Conservation (phyloP, 2,329 filamentous ascomycete species). For the Alternaria gaisen region DNA sequence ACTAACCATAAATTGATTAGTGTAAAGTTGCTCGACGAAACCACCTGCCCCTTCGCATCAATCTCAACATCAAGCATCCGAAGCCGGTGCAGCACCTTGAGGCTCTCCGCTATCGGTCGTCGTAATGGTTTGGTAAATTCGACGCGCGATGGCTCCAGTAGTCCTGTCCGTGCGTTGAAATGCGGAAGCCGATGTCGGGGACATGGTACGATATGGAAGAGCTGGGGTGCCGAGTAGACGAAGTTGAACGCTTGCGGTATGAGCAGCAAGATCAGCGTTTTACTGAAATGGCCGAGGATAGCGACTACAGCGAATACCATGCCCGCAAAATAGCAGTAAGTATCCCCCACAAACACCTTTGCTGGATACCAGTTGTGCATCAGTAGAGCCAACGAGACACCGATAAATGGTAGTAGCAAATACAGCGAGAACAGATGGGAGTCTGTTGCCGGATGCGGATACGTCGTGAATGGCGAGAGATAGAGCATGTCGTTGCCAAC, state of each 20-base stretch:
- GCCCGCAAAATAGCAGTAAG: constrained; percentile 98
- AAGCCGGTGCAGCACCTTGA: constrained; percentile 75
- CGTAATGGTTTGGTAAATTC: constrained; percentile 76
- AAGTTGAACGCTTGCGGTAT: constrained; percentile 98
- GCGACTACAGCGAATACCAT: constrained; percentile 99
- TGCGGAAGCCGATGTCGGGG: constrained; percentile 89
- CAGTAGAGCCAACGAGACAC: constrained; percentile 86
- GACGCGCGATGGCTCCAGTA: constrained; percentile 87
- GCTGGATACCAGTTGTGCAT: constrained; percentile 96
- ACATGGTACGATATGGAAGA: constrained; percentile 90
- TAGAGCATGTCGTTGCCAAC: constrained; percentile 89
- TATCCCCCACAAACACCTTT: constrained; percentile 95
- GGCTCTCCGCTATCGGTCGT: constrained; percentile 65
- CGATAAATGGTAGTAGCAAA: constrained; percentile 91
- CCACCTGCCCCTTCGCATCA: constrained; percentile 74
- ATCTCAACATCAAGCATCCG: constrained; percentile 73
- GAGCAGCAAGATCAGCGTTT: constrained; percentile 89
- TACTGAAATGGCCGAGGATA: constrained; percentile 97
- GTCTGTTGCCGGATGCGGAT: constrained; percentile 92
- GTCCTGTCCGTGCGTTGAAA: constrained; percentile 84
- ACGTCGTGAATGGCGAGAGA: constrained; percentile 73
- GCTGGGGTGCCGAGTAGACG: constrained; percentile 87
- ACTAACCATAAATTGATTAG: constrained; percentile 96
- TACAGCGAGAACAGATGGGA: constrained; percentile 96
- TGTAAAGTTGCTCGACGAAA: constrained; percentile 88